Evolutionary conservation across 495 filamentous ascomycete species (phyloP).

Genomic region (Tuber brumale): DNA sequence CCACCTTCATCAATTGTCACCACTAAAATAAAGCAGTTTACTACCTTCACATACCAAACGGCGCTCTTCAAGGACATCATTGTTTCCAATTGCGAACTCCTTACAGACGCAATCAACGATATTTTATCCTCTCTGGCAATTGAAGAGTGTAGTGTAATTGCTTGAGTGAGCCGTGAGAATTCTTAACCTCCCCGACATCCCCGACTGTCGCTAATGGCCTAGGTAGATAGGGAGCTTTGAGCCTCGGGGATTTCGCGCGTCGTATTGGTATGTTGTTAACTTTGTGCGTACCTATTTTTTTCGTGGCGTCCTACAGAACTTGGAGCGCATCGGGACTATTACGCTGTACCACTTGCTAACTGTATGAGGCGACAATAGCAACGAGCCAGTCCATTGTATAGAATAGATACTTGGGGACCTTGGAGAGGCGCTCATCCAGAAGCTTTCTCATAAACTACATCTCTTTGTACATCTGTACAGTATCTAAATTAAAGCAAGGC

Average conservation of each 20-base stretch:
- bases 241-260: background rate
- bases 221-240: background rate
- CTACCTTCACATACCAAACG: background rate
- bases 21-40: background rate
- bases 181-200: background rate
- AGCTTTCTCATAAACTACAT: background rate
- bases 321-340: background rate
- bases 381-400: background rate
- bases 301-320: background rate
- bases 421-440: background rate
- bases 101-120: background rate
- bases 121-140: background rate
- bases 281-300: background rate
- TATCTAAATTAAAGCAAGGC: background rate
- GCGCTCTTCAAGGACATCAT: background rate
- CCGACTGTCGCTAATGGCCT: background rate
- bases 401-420: background rate
- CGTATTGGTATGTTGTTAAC: background rate
- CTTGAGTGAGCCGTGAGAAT: background rate
- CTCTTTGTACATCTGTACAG: background rate
- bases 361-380: background rate
- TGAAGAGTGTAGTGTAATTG: background rate
- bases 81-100: background rate
- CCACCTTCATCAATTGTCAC: background rate
- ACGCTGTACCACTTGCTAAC: background rate